Percentiles rank a stretch among this genome's conserved stretches.
Conservation (phyloP, 495 filamentous ascomycete species). For the Chaetomidium leptoderma region DNA sequence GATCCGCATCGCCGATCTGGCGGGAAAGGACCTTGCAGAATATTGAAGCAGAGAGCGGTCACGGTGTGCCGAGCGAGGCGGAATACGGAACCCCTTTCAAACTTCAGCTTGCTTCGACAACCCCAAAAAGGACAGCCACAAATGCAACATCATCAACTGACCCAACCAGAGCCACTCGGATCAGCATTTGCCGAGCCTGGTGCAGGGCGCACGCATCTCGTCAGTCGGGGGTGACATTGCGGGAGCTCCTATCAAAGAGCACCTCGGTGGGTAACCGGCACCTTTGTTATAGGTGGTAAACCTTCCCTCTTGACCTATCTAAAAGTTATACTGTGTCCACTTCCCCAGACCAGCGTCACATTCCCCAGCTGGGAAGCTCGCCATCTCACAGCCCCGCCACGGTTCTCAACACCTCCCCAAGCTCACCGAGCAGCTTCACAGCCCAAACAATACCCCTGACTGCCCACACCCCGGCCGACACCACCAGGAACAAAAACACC, state of each 20-base stretch:
- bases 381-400: conserved; percentile 21
- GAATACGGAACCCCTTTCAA: neutral
- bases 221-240: neutral
- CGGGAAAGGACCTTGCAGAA: neutral
- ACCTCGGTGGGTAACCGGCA: neutral
- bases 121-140: conserved; percentile 4
- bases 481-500: conserved; percentile 21
- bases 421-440: conserved; percentile 5
- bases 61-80: neutral
- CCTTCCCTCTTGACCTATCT: neutral
- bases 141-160: conserved; percentile 2
- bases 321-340: neutral
- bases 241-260: neutral
- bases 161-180: neutral
- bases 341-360: conserved; percentile 4
- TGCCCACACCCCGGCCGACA: conserved; percentile 18
- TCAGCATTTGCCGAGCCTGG: neutral
- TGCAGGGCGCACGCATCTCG: neutral
- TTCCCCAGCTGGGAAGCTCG: neutral
- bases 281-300: no score
- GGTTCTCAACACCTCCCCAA: conserved; percentile 15
- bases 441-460: conserved; percentile 20
- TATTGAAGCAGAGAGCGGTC: neutral
- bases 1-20: conserved; percentile 6
- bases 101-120: neutral